Base-by-base conservation (phyloP, 2,329 filamentous ascomycete genomes). In the Botrytis porri region DNA sequence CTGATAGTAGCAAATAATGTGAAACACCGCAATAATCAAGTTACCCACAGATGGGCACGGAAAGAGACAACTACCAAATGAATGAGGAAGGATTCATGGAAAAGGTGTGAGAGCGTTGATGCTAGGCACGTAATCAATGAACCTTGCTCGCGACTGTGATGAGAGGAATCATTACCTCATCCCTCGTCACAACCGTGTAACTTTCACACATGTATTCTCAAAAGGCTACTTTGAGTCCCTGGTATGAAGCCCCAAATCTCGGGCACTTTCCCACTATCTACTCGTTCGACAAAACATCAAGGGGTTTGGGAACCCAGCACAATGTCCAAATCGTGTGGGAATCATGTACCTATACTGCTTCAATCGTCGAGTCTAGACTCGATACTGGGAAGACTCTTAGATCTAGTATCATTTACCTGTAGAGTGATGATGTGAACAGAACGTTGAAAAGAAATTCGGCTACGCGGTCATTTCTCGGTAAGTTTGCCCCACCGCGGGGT, bases 371-470 rank as follows among this genome's bases (percentile, higher is more conserved):
- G 1, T 9, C 20, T 14, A 3, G 20, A 25, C 25, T 16, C 12
- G 9, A 48, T 9, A 16, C 5, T 9, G 43, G 29, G 10, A 18
- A 48, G 14, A 10, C 6, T 14, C 43, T 48, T 16, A 0, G 20
- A 29, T 25, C 20, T 20, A 48, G 6, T 25, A 37, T 48, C 29
- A n/a, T n/a, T 16, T 10, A 37, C 45, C 22, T 35, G 20, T 10
- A 37, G 43, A 12, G 1, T 16, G 41, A 37, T 65, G 32, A 65
- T 48, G 8, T 25, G 22, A 39, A 54, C 45, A n/a, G 39, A 35
- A 67, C 45, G 64, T 67, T 39, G 35, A 29, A 54, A 65, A 54
- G 16, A 67, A 22, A 10, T 39, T 54, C 35, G 64, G 64, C 64
- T 54, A 54, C 4, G 32, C 64, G 64, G 64, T 22, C 16, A 2